Evolutionary conservation across 192 early-diverging fungal genomes (phyloP).

Genomic region (Backusella liffmaniae): DNA sequence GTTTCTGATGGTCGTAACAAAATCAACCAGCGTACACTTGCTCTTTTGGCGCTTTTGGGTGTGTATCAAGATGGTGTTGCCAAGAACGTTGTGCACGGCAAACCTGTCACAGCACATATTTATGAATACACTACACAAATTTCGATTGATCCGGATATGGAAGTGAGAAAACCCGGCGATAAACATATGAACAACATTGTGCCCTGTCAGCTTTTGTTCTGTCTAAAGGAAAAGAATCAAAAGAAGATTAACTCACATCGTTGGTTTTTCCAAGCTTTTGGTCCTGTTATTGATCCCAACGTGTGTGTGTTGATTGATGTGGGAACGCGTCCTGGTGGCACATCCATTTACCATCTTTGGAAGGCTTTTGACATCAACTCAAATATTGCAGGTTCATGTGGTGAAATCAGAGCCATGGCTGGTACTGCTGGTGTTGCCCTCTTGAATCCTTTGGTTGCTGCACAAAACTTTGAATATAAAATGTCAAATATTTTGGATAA

Average conservation of each 20-base stretch:
- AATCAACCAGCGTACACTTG: constrained; percentile 59
- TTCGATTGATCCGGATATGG: constrained; percentile 71
- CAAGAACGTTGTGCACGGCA: constrained; percentile 63
- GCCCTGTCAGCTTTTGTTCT: constrained; percentile 81
- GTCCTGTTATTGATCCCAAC: constrained; percentile 53
- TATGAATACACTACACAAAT: constrained; percentile 80
- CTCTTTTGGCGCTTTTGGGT: constrained; percentile 71
- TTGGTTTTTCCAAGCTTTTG: constrained; percentile 68
- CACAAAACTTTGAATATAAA: constrained; percentile 86
- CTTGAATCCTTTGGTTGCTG: constrained; percentile 74
- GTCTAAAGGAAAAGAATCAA: constrained; percentile 90
- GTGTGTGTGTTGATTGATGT: constrained; percentile 74
- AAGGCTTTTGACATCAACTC: constrained; percentile 73
- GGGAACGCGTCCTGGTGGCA: constrained; percentile 73
- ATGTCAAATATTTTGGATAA: constrained; percentile 78
- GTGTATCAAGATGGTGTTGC: constrained; percentile 75
- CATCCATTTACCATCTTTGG: constrained; percentile 78
- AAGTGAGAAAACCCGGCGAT: constrained; percentile 53
- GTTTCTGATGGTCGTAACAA: constrained; percentile 79
- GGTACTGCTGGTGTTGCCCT: constrained; percentile 49
- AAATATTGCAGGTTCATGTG: constrained; percentile 79
- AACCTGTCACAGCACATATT: constrained; percentile 67
- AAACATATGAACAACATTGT: constrained; percentile 60
- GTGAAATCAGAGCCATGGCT: constrained; percentile 72
- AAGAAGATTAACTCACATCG: constrained; percentile 89